Evolutionary conservation across 2,329 filamentous ascomycete genomes (phyloP).

Genomic region (Ophiobolus disseminans): DNA sequence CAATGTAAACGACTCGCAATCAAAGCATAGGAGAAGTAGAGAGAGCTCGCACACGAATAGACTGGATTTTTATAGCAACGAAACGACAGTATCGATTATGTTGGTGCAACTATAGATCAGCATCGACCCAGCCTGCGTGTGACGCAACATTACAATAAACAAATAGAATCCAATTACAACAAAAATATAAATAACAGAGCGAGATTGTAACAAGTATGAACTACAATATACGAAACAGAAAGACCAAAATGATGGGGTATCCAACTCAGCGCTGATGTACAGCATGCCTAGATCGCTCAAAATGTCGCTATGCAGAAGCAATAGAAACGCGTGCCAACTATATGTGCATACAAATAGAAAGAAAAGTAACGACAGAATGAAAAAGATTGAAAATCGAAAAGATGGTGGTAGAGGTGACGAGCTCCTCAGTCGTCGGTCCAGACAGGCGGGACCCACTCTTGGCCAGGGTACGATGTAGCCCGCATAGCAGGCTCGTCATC

Average conservation of each 20-base stretch:
- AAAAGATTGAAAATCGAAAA: background rate
- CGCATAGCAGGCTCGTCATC: slow-evolving; percentile 66
- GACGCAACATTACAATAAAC: no score
- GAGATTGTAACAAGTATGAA: background rate
- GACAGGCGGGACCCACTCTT: slow-evolving; percentile 69
- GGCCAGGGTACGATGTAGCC: slow-evolving; percentile 72
- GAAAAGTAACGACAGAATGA: background rate
- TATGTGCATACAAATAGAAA: background rate
- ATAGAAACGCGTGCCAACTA: background rate
- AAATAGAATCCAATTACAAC: no score
- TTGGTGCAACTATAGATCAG: no score
- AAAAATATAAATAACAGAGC: background rate
- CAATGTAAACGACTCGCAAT: no score
- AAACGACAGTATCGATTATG: no score
- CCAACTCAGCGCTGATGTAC: slow-evolving; percentile 16
- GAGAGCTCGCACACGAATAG: no score
- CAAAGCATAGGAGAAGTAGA: no score
- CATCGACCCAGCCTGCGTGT: no score
- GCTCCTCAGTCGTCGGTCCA: slow-evolving; percentile 42
- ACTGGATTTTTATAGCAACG: no score
- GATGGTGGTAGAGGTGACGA: no score
- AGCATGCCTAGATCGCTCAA: slow-evolving; percentile 11
- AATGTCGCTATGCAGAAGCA: slow-evolving; percentile 4
- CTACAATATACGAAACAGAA: slow-evolving; percentile 4
- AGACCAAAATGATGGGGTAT: slow-evolving; percentile 27